phyloP scores from a whole-genome alignment of 139 green algal genomes.

The Chlorella sp. region DNA sequence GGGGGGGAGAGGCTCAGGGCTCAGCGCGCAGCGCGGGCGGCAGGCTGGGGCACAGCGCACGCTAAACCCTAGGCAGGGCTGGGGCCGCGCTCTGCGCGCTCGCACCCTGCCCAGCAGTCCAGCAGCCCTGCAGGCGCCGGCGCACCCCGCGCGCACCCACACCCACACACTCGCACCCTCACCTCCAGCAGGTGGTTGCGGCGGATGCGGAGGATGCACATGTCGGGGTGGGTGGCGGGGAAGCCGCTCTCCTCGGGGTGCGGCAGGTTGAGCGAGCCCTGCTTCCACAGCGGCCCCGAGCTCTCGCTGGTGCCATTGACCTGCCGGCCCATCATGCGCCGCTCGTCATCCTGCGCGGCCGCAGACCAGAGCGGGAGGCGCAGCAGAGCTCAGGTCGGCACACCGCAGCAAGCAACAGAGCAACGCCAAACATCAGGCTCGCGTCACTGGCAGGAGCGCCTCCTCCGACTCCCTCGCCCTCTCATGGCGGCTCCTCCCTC shows the following conservation, averaged over 20 bases:
- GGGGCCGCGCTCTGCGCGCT: too few species aligned
- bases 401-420: not conserved
- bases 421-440: too few species aligned
- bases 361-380: not conserved
- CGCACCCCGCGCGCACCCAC: not conserved
- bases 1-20: not conserved
- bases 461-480: too few species aligned
- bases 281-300: slow-evolving; percentile 36
- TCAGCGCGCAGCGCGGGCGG: too few species aligned
- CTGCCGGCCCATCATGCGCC: slow-evolving; percentile 43
- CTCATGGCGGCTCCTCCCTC: too few species aligned
- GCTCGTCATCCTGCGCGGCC: slow-evolving; percentile 32
- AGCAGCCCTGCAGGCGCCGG: too few species aligned
- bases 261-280: slow-evolving; percentile 62
- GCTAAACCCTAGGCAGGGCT: too few species aligned
- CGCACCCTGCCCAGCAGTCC: too few species aligned
- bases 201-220: slow-evolving; percentile 90
- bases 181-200: slow-evolving; percentile 83
- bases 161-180: not conserved
- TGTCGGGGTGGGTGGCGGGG: slow-evolving; percentile 80
- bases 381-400: not conserved
- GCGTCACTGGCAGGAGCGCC: too few species aligned
- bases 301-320: slow-evolving; percentile 34
- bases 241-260: slow-evolving; percentile 61
- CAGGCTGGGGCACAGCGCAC: too few species aligned